A percentile compares a stretch with the other conserved stretches of the same genome.
These are phyloP conservation scores for Pichia gijzeniarum DNA, from an alignment of 805 yeast species.

Conservation along the genomic window DNA sequence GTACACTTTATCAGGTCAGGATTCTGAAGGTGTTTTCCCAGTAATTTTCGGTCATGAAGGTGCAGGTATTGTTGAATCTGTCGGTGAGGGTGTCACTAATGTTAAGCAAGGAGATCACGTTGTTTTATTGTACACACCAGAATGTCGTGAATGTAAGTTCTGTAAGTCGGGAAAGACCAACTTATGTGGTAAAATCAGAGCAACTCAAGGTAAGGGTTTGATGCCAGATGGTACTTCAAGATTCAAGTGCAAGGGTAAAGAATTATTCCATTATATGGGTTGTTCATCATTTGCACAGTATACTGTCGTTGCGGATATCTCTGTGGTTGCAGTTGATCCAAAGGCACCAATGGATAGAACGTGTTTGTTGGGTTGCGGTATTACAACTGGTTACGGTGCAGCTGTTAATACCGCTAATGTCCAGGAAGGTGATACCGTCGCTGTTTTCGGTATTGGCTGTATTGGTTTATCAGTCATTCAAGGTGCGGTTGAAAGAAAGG, in stretches of 20 bases:
- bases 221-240: constrained; percentile 98
- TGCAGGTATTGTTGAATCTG: constrained; percentile 91
- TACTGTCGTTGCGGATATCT: constrained; percentile 96
- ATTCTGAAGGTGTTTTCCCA: constrained; percentile 96
- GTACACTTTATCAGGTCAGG: constrained; percentile 87
- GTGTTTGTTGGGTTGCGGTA: constrained; percentile 96
- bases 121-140: constrained; percentile 92
- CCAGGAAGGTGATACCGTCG: constrained; percentile 86
- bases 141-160: constrained; percentile 91
- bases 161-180: constrained; percentile 94
- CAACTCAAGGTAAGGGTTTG: constrained; percentile 96
- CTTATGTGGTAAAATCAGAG: constrained; percentile 91
- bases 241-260: constrained; percentile 81
- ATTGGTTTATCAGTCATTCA: constrained; percentile 95
- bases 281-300: constrained; percentile 95
- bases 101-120: constrained; percentile 94
- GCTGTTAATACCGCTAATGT: constrained; percentile 92
- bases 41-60: constrained; percentile 95
- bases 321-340: constrained; percentile 86
- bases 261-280: constrained; percentile 92
- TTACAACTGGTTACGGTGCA: constrained; percentile 98
- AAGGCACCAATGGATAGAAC: constrained; percentile 79
- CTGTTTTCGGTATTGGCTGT: constrained; percentile 96
- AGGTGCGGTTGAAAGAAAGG: constrained; percentile 83
- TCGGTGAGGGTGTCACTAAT: constrained; percentile 89